These are phyloP conservation scores for Naegleria fowleri DNA, from an alignment of 208 protist genomes.

Conservation along the genomic window DNA sequence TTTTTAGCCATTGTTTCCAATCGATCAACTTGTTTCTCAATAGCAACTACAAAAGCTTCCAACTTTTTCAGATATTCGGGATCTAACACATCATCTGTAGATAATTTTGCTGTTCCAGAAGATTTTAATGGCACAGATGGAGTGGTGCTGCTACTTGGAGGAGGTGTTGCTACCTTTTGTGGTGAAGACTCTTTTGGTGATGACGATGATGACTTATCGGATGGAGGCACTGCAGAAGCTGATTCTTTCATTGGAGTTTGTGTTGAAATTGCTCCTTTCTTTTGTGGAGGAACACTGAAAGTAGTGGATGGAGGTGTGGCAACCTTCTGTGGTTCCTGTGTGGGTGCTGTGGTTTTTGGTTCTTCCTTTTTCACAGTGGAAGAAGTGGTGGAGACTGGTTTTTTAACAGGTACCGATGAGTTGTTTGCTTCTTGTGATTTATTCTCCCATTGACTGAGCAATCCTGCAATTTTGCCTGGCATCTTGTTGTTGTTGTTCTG, in stretches of 20 bases:
- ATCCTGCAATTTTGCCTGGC: background rate
- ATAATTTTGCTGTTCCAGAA: background rate
- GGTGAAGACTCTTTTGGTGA: no score
- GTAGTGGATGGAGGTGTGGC: background rate
- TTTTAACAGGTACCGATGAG: background rate
- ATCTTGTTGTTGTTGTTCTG: background rate
- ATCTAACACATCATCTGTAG: background rate
- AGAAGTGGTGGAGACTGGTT: background rate
- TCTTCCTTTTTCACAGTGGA: background rate
- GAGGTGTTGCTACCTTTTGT: background rate
- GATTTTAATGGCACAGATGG: background rate
- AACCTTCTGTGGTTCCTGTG: background rate
- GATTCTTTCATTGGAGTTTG: no score
- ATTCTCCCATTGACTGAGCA: background rate
- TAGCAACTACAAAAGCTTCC: background rate
- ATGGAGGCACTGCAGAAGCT: no score
- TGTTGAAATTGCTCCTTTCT: no score
- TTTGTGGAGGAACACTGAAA: background rate
- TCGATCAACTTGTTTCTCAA: background rate
- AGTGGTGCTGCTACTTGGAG: no score
- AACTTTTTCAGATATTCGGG: background rate
- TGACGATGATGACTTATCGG: no score
- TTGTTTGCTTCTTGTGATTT: background rate
- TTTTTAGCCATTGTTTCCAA: background rate
- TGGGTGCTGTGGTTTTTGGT: background rate